Percentiles rank a stretch among this genome's conserved stretches.
Conservation (phyloP, 1,284 basidiomycete species). For the Leccinum solheimii region DNA sequence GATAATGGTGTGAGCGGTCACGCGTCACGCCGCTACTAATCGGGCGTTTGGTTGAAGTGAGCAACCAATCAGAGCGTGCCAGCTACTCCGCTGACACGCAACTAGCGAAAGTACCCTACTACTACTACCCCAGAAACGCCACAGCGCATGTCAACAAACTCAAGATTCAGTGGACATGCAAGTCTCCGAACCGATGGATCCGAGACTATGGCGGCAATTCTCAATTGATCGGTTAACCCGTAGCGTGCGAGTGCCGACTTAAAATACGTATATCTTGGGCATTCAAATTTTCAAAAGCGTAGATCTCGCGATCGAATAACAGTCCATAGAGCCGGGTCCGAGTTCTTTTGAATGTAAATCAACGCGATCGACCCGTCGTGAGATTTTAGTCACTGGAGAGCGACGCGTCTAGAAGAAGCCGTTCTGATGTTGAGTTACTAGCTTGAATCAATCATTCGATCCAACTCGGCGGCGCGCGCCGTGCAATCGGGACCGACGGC, state of each 20-base stretch:
- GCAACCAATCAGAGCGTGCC: neutral
- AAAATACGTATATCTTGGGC: no score
- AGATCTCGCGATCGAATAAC: no score
- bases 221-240: slow-evolving; percentile 9
- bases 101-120: neutral
- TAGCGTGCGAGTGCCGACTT: neutral
- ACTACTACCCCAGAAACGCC: neutral
- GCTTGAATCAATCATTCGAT: neutral
- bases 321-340: no score
- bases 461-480: no score
- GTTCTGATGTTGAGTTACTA: neutral
- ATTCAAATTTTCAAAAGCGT: no score
- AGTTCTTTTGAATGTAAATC: neutral
- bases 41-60: neutral
- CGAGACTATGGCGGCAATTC: no score
- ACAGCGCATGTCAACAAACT: neutral
- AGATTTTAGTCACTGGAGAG: neutral
- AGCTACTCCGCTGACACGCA: neutral
- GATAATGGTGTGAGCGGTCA: no score
- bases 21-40: no score
- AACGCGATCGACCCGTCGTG: neutral
- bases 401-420: neutral
- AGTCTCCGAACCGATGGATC: no score
- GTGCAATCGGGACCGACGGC: neutral
- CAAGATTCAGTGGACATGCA: neutral